Base-by-base conservation (phyloP, 163 green algal species). In the Botryococcus braunii region DNA sequence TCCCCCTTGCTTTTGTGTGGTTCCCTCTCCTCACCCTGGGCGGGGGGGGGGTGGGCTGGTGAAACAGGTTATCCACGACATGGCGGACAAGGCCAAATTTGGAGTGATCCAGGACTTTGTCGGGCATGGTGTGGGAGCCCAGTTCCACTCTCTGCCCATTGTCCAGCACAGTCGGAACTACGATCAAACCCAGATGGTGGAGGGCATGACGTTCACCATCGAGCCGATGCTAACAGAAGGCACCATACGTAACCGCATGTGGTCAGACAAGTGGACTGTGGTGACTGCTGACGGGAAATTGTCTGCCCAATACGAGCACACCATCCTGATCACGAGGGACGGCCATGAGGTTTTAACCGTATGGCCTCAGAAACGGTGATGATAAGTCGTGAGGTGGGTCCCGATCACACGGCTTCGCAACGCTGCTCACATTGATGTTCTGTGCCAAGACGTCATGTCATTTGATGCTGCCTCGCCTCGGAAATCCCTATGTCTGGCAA, bases 231-330 rank as follows among this genome's bases (percentile, higher is more conserved):
- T 99, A 4, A 87, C 69, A 29, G 50, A 72, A 32, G 81, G 89
- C 17, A 70, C 58, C 35, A 43, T 69, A 40, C n/a, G 25, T 13
- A 58, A 77, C 67, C 75, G 70, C 21, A 83, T 85, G 9, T 97
- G 90, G 92, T 66, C 85, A 17, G 92, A 97, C 73, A 67, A 86
- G 8, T 98, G 93, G 93, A 98, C 93, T 7, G 83, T 83, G 1
- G 87, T 96, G 8, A 95, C 90, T 0, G 68, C 68, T 4, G 92
- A 98, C 74, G 89, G 89, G 35, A 80, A 74, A 27, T 71, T 94
- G 48, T 79, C 82, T n/a, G 92, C 93, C 5, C 92, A 98, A 79
- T 92, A 83, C 69, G 93, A 98, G 83, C 93, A 98, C 80, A 97
- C 93, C 6, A 69, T 98, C 38, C 78, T 97, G 2, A 91, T 98